Conservation (phyloP, 768 basidiomycete genomes). For the Lentinula guzmanii region DNA sequence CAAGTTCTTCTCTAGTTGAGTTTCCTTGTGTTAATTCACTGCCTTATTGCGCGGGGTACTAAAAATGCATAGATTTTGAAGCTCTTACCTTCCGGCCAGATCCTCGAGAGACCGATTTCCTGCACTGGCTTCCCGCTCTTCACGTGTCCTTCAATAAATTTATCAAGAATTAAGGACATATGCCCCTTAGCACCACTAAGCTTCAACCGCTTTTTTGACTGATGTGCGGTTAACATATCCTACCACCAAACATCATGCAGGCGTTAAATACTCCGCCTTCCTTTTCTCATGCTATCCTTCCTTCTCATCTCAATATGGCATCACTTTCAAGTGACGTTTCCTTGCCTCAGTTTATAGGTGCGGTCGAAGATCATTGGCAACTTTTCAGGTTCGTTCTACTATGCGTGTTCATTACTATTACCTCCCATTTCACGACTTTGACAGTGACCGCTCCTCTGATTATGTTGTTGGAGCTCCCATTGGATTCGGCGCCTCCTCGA, state of each 20-base stretch:
- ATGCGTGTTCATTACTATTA: conserved; percentile 1
- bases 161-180: not conserved
- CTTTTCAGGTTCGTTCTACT: conserved; percentile 56
- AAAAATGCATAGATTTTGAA: not conserved
- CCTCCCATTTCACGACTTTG: conserved; percentile 4
- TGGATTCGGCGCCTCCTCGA: conserved; percentile 89
- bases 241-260: not conserved
- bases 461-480: conserved; percentile 75
- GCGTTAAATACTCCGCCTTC: conserved; percentile 2
- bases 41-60: not conserved
- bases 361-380: conserved; percentile 80
- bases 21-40: not conserved
- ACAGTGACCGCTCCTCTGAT: conserved; percentile 63
- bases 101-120: not conserved
- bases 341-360: conserved; percentile 54
- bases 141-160: not conserved
- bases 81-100: not conserved
- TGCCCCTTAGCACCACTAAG: not conserved
- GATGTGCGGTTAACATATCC: not conserved
- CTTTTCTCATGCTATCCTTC: conserved; percentile 1
- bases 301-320: not conserved
- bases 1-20: not conserved
- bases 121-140: not conserved
- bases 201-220: not conserved
- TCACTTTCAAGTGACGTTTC: conserved; percentile 7